phyloP scores from a whole-genome alignment of 768 basidiomycete genomes.

The Zangia roseola region DNA sequence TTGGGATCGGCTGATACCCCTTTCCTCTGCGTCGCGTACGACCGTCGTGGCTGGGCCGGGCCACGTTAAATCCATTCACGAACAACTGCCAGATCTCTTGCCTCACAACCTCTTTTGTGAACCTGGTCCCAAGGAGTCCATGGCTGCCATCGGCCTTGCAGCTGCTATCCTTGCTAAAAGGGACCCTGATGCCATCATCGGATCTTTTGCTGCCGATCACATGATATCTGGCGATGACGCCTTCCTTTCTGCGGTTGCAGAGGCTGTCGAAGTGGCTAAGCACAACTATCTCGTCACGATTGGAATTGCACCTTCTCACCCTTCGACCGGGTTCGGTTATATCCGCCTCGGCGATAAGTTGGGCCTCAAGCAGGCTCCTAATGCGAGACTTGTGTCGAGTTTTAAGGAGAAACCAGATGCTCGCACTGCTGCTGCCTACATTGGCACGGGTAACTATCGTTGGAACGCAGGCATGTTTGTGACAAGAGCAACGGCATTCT shows the following conservation, averaged over 20 bases:
- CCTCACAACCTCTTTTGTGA: constrained; percentile 73
- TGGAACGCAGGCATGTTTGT: constrained; percentile 97
- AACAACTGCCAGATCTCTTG: constrained; percentile 78
- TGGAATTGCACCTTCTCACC: constrained; percentile 89
- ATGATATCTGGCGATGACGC: constrained; percentile 92
- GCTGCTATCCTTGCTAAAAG: constrained; percentile 73
- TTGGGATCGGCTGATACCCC: constrained; percentile 84
- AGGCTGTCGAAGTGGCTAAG: constrained; percentile 81
- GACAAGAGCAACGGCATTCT: constrained; percentile 69
- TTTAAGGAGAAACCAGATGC: constrained; percentile 94
- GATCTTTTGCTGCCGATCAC: constrained; percentile 88
- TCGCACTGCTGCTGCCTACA: constrained; percentile 82
- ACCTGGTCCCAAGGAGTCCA: constrained; percentile 88
- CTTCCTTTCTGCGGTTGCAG: constrained; percentile 78
- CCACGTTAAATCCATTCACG: constrained; percentile 69
- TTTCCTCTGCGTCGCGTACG: constrained; percentile 68
- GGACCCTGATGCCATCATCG: constrained; percentile 80
- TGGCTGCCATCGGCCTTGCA: constrained; percentile 88
- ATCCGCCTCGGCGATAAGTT: constrained; percentile 80
- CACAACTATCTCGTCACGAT: constrained; percentile 84
- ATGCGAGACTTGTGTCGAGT: constrained; percentile 77
- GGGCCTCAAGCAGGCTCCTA: constrained; percentile 65
- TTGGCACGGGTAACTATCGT: constrained; percentile 82
- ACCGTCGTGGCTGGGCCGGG: constrained; percentile 81
- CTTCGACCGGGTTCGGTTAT: constrained; percentile 88